Evolutionary conservation across 1,284 basidiomycete species (phyloP), one percentile per base, ranked within the genome.

Genomic region (Cerrena zonata): DNA sequence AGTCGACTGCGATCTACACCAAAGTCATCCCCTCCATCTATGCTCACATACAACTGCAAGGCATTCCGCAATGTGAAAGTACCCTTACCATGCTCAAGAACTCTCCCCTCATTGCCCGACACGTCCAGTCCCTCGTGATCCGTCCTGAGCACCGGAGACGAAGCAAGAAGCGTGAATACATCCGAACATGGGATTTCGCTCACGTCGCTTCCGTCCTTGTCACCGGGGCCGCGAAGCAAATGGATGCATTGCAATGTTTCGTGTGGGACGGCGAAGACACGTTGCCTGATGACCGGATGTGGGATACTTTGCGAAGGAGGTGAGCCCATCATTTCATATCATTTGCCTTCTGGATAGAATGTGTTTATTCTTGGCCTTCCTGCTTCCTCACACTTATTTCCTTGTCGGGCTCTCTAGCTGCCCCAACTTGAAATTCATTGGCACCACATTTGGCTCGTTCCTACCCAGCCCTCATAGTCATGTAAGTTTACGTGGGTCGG

Each of bases 181-280:
- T 55, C 39, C 41, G 55, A n/a, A 56, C 52, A 22, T 59, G 59
- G 58, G 61, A 61, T 44, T 52, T 56, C 50, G 61, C 63, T 24
- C 58, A 57, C 7, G 47, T 56, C 15, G 65, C 66, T 48, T 56
- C 65, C 51, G 58, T 60, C n/a, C 57, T 70, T 22, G 62, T 60
- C 58, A 24, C 55, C 58, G 47, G 66, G 19, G 70, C 73, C 4
- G 76, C 78, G 23, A 69, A 60, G 56, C 64, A 69, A 40, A 65
- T 88, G 39, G 85, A 87, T 49, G 82, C 81, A 19, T 70, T 88
- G 44, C 69, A 72, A 26, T 77, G 70, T 10, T 88, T 88, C 57
- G 66, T 76, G 26, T 88, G 85, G 85, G 80, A 82, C 53, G 82
- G 76, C 3, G 80, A 84, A 48, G 84, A 85, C 58, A 65, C 79